A percentile compares a stretch with the other conserved stretches of the same genome.
Evolutionary conservation across 306 rosid genomes (phyloP).

Genomic region (Trichosanthes truncata): DNA sequence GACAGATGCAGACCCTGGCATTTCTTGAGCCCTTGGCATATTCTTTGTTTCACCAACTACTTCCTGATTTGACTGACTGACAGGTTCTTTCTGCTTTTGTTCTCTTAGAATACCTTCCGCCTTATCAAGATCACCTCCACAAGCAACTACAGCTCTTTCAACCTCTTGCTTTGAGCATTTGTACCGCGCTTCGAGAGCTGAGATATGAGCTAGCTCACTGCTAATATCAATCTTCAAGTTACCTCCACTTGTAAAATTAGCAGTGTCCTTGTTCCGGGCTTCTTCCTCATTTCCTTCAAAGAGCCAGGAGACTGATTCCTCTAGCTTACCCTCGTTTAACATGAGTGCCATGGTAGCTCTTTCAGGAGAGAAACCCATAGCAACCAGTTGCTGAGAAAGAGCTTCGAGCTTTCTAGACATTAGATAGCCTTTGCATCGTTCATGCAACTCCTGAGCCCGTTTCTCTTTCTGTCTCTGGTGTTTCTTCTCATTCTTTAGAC

Average conservation of each 20-base stretch:
- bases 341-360: constrained; percentile 86
- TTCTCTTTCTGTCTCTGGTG: constrained; percentile 98
- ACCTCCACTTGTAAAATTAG: constrained; percentile 32
- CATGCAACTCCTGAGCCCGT: constrained; percentile 94
- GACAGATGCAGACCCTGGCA: constrained; percentile 28
- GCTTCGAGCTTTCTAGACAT: constrained; percentile 91
- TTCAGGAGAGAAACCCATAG: constrained; percentile 86
- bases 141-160: constrained; percentile 71
- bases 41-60: constrained; percentile 39
- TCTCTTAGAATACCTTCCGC: constrained; percentile 59
- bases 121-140: constrained; percentile 88
- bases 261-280: constrained; percentile 39
- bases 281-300: constrained; percentile 64
- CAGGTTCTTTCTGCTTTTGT: constrained; percentile 71
- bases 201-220: constrained; percentile 64
- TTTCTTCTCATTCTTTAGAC: constrained; percentile 88
- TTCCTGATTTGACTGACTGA: constrained; percentile 42
- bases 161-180: constrained; percentile 85
- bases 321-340: constrained; percentile 81
- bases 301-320: constrained; percentile 85
- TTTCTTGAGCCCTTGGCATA: constrained; percentile 50
- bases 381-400: constrained; percentile 82
- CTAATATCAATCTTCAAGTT: constrained; percentile 93
- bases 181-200: constrained; percentile 55
- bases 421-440: constrained; percentile 72